A percentile compares a stretch with the other conserved stretches of the same genome.
Evolutionary conservation across 164 flowering plant genomes (phyloP).

Genomic region (Taxillus chinensis): DNA sequence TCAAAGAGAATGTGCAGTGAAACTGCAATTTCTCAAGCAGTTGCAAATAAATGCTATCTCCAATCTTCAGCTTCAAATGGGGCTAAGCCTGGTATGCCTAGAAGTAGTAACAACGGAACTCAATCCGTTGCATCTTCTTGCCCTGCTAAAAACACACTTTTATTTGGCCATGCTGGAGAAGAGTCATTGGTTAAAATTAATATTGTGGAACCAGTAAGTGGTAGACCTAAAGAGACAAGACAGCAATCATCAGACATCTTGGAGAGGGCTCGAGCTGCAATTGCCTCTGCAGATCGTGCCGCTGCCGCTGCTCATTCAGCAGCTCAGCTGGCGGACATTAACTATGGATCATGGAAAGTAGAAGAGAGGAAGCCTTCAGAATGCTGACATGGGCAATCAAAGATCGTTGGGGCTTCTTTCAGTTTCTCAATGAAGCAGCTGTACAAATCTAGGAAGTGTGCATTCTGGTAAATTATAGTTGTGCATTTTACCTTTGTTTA

Average conservation of each 20-base stretch:
- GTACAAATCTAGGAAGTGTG: no score
- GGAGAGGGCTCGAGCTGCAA: slow-evolving; percentile 76
- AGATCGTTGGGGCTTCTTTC: background rate
- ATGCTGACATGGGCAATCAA: slow-evolving; percentile 1
- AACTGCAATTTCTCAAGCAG: slow-evolving; percentile 17
- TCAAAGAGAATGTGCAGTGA: slow-evolving; percentile 31
- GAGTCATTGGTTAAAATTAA: slow-evolving; percentile 14
- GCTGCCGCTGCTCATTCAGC: slow-evolving; percentile 84
- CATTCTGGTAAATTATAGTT: no score
- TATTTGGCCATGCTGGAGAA: slow-evolving; percentile 12
- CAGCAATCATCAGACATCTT: slow-evolving; percentile 46
- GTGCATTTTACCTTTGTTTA: no score
- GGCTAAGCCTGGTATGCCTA: slow-evolving; percentile 16
- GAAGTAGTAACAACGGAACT: slow-evolving; percentile 16
- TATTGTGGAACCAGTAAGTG: slow-evolving; percentile 10
- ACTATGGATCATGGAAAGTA: slow-evolving; percentile 19
- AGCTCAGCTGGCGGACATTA: slow-evolving; percentile 51
- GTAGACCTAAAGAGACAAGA: slow-evolving; percentile 20
- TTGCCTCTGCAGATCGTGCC: slow-evolving; percentile 85
- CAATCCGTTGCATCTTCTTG: slow-evolving; percentile 15
- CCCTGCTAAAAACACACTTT: slow-evolving; percentile 9
- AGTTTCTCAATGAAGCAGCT: no score
- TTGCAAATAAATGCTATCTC: slow-evolving; percentile 7
- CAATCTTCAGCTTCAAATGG: slow-evolving; percentile 16
- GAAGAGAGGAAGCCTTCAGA: slow-evolving; percentile 14